Conservation (phyloP, 129 eudicot genomes). For the Solidago caesia region DNA sequence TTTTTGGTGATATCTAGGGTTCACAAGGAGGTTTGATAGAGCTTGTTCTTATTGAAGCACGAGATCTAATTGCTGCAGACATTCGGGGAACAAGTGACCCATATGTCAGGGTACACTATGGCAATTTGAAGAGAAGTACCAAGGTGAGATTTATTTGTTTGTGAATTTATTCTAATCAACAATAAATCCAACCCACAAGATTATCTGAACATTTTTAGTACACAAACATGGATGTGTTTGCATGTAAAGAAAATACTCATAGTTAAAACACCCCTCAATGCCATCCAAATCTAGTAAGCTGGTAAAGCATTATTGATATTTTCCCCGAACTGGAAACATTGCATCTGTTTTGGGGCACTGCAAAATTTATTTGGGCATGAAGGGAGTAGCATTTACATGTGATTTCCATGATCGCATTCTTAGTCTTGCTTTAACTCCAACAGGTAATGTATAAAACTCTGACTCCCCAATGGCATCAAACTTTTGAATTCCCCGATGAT, state of each 20-base stretch:
- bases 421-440: slow-evolving; percentile 10
- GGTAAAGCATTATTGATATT: too few species aligned
- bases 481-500: slow-evolving; percentile 85
- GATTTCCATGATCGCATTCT: background rate
- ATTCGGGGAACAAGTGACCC: slow-evolving; percentile 98
- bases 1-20: slow-evolving; percentile 40
- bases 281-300: too few species aligned
- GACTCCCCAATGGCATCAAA: slow-evolving; percentile 89
- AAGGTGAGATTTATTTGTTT: slow-evolving; percentile 48
- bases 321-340: too few species aligned
- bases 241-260: too few species aligned
- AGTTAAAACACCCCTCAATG: too few species aligned
- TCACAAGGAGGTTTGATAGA: slow-evolving; percentile 74
- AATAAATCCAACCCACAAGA: background rate
- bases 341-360: too few species aligned
- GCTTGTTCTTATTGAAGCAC: slow-evolving; percentile 76
- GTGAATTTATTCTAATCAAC: background rate
- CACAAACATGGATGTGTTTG: too few species aligned
- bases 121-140: slow-evolving; percentile 70
- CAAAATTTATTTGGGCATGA: too few species aligned
- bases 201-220: background rate
- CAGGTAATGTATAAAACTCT: slow-evolving; percentile 82
- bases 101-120: slow-evolving; percentile 89
- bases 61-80: slow-evolving; percentile 96
- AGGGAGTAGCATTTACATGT: too few species aligned